phyloP scores from a whole-genome alignment of 2,329 filamentous ascomycete genomes.

The Xylaria sp. region DNA sequence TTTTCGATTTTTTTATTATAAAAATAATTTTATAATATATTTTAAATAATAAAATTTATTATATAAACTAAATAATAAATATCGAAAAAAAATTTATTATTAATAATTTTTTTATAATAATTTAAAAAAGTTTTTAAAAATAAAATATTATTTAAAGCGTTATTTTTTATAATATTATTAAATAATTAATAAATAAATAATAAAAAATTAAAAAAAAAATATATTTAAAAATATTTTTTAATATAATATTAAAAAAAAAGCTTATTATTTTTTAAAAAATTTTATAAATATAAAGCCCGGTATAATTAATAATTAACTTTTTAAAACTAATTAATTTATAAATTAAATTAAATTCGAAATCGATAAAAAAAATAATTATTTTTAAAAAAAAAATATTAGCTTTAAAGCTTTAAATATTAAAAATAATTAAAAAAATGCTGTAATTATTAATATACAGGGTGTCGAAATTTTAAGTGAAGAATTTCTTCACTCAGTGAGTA shows the following conservation, averaged over 20 bases:
- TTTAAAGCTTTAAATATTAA: too few relatives aligned
- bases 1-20: too few relatives aligned
- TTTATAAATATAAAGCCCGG: neutral
- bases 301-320: neutral
- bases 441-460: neutral
- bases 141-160: neutral
- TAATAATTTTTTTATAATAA: neutral
- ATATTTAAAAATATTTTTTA: neutral
- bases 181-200: neutral
- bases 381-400: too few relatives aligned
- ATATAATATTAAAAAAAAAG: neutral
- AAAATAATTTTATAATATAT: too few relatives aligned
- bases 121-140: neutral
- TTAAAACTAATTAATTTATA: neutral
- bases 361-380: too few relatives aligned
- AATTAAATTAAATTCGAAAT: neutral
- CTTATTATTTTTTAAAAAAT: neutral
- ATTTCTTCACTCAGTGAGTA: too few relatives aligned
- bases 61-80: too few relatives aligned
- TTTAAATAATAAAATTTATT: too few relatives aligned
- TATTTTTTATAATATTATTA: neutral
- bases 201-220: neutral
- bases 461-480: too few relatives aligned
- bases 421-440: neutral
- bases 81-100: too few relatives aligned